These are phyloP conservation scores for Magnaporthales sp. DNA, from an alignment of 2,329 filamentous ascomycete genomes.

Conservation along the genomic window DNA sequence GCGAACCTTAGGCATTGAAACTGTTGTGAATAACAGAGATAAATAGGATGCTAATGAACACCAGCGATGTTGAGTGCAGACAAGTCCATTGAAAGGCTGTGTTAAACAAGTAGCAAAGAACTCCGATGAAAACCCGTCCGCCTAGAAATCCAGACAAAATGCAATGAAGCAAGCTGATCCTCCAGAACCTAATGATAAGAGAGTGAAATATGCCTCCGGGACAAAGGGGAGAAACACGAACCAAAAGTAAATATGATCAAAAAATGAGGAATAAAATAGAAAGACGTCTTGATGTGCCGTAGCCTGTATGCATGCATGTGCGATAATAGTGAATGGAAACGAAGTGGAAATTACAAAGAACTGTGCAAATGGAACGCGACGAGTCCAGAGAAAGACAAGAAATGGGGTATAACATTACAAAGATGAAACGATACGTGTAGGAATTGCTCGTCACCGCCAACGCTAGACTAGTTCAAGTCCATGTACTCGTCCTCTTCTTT, in stretches of 20 bases:
- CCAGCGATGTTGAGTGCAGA: neutral
- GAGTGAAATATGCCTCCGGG: neutral
- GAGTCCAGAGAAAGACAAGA: constrained; percentile 9
- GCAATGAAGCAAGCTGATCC: neutral
- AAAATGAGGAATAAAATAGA: neutral
- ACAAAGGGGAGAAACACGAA: neutral
- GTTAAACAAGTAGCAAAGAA: neutral
- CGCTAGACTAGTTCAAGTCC: constrained; percentile 11
- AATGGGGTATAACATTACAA: constrained; percentile 7
- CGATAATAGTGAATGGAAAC: neutral
- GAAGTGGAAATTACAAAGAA: neutral
- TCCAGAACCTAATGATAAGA: neutral
- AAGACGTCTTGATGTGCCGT: neutral
- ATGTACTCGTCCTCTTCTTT: constrained; percentile 93
- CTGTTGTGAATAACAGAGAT: neutral
- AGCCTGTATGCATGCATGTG: neutral
- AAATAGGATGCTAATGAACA: neutral
- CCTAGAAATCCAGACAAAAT: neutral
- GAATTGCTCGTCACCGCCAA: neutral
- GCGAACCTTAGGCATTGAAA: neutral
- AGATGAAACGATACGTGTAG: constrained; percentile 1
- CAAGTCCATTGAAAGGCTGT: neutral
- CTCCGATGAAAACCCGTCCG: neutral
- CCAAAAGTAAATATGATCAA: neutral
- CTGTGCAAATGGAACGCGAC: neutral